These are phyloP conservation scores for Rutstroemia sp. DNA, from an alignment of 2,329 filamentous ascomycete genomes.

Conservation along the genomic window DNA sequence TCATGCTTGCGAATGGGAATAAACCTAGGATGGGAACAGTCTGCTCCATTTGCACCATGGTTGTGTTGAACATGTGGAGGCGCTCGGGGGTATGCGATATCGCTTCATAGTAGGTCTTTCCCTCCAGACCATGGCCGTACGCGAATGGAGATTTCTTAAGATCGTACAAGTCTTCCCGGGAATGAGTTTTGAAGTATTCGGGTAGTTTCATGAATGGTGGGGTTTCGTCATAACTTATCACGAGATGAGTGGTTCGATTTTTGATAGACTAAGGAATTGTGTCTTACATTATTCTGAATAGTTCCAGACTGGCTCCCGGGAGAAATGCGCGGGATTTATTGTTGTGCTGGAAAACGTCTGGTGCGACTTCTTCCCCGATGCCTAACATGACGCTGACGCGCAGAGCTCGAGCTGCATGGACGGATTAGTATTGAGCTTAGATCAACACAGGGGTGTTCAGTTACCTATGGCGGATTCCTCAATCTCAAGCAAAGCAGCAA, in stretches of 20 bases:
- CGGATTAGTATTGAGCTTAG: no score
- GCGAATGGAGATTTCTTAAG: not conserved
- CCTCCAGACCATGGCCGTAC: constrained; percentile 9
- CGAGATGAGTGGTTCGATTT: not conserved
- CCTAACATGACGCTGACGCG: not conserved
- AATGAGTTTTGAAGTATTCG: not conserved
- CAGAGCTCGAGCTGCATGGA: not conserved
- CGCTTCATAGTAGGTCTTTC: constrained; percentile 19
- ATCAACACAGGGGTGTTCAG: not conserved
- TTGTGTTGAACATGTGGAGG: constrained; percentile 16
- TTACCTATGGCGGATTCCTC: not conserved
- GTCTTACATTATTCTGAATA: not conserved
- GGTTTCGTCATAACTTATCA: not conserved
- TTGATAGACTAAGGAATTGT: not conserved
- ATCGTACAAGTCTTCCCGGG: not conserved
- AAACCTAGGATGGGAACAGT: constrained; percentile 16
- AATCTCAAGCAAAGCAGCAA: constrained; percentile 8
- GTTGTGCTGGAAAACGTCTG: not conserved
- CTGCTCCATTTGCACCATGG: constrained; percentile 15
- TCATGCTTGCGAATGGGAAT: not conserved
- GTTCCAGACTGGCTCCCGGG: not conserved
- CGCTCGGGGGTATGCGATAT: constrained; percentile 10
- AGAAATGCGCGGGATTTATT: not conserved
- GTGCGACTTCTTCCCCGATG: not conserved
- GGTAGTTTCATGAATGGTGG: not conserved